Evolutionary conservation across 106 monocot species (phyloP).

Genomic region (Posidonia australis): DNA sequence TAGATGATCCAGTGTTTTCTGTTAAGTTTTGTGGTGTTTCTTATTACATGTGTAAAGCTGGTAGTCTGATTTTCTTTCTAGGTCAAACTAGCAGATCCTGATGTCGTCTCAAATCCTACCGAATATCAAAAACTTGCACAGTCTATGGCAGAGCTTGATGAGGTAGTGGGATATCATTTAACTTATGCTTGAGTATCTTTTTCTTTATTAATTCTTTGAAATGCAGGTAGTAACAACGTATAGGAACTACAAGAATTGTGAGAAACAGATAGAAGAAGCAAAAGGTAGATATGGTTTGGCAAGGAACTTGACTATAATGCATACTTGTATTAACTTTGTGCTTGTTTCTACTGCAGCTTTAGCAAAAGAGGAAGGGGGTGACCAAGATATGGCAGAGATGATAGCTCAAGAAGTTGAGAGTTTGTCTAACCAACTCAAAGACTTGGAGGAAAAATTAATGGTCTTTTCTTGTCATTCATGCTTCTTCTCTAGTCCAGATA

Average conservation of each 20-base stretch:
- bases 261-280: conserved; percentile 77
- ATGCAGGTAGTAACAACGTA: conserved; percentile 70
- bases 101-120: conserved; percentile 76
- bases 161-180: conserved; percentile 27
- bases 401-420: conserved; percentile 66
- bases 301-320: not conserved
- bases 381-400: conserved; percentile 92
- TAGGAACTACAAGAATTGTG: conserved; percentile 71
- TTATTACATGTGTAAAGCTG: not conserved
- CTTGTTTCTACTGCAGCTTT: conserved; percentile 39
- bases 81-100: conserved; percentile 97
- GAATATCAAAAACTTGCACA: conserved; percentile 98
- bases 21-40: not conserved
- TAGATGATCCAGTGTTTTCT: not conserved
- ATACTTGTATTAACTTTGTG: not conserved
- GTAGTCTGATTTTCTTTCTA: conserved; percentile 5
- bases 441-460: conserved; percentile 76
- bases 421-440: conserved; percentile 51
- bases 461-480: conserved; percentile 10
- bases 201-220: conserved; percentile 6
- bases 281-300: conserved; percentile 34
- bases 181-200: too few relatives aligned
- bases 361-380: conserved; percentile 61
- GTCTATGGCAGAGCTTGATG: conserved; percentile 83
- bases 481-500: not conserved